Evolutionary conservation across 768 basidiomycete genomes (phyloP).

Genomic region (Mycena belliarum): DNA sequence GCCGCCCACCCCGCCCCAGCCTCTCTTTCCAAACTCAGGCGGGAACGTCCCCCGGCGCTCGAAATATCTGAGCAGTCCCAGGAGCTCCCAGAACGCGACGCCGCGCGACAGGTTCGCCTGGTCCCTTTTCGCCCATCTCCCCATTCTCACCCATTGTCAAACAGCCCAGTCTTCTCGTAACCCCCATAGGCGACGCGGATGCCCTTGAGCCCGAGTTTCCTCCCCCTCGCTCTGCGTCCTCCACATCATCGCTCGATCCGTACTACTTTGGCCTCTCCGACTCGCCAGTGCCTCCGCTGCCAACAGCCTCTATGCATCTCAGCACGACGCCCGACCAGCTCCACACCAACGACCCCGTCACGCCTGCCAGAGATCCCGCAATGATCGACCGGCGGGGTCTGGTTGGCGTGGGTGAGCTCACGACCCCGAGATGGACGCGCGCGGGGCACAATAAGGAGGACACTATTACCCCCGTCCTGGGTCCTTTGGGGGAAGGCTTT

Average conservation of each 20-base stretch:
- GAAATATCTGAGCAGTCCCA: constrained; percentile 38
- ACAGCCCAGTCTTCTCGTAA: constrained; percentile 51
- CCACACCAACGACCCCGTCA: constrained; percentile 53
- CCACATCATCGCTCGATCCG: constrained; percentile 82
- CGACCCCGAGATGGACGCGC: constrained; percentile 92
- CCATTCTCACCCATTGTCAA: constrained; percentile 26
- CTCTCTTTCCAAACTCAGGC: constrained; percentile 40
- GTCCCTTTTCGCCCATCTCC: constrained; percentile 23
- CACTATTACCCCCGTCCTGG: constrained; percentile 29
- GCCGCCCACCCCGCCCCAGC: background rate
- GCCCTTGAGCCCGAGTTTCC: constrained; percentile 48
- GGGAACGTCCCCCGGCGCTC: constrained; percentile 51
- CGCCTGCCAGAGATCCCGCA: constrained; percentile 76
- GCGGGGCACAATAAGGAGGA: constrained; percentile 43
- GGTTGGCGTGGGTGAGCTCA: constrained; percentile 92
- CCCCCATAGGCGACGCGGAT: constrained; percentile 39
- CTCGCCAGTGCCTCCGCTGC: constrained; percentile 59
- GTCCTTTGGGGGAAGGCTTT: constrained; percentile 39
- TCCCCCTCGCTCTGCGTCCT: constrained; percentile 67
- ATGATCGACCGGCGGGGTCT: constrained; percentile 83
- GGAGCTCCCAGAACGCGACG: constrained; percentile 31
- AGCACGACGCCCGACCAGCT: constrained; percentile 67
- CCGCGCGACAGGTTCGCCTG: constrained; percentile 35
- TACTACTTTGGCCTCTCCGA: constrained; percentile 84
- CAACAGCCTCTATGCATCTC: constrained; percentile 38